phyloP scores from a whole-genome alignment of 2,329 filamentous ascomycete genomes.

The Scedosporium aurantiacum region DNA sequence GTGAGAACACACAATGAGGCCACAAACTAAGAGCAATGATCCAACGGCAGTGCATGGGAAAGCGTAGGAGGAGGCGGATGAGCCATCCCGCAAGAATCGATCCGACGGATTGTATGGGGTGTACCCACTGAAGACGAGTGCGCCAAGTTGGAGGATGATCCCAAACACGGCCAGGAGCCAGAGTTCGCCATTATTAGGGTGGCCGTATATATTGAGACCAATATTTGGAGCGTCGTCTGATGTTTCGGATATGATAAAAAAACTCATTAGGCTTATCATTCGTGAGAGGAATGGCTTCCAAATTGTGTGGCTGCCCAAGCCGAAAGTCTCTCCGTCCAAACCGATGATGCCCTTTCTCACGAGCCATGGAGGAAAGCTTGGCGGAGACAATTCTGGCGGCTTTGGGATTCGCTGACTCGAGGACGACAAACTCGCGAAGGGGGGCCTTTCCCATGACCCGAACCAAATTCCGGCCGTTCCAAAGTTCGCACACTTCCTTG shows the following conservation, averaged over 20 bases:
- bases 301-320: too few species aligned
- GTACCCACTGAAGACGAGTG: conserved; percentile 11
- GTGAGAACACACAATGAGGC: conserved; percentile 19
- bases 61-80: conserved; percentile 11
- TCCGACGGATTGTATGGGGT: conserved; percentile 7
- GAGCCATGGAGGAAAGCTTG: neutral
- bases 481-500: conserved; percentile 27
- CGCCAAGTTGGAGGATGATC: conserved; percentile 13
- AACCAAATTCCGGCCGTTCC: conserved; percentile 19
- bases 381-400: neutral
- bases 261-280: too few species aligned
- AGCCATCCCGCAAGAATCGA: conserved; percentile 9
- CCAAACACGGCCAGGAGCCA: conserved; percentile 12
- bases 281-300: too few species aligned
- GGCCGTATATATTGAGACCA: conserved; percentile 8
- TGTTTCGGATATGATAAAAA: too few species aligned
- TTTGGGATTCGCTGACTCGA: neutral
- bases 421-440: conserved; percentile 19
- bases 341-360: too few species aligned
- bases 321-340: too few species aligned
- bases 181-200: conserved; percentile 7
- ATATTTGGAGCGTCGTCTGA: neutral
- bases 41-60: conserved; percentile 17
- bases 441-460: conserved; percentile 22
- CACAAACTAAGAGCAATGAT: conserved; percentile 15